Evolutionary conservation across 2,329 filamentous ascomycete genomes (phyloP), one percentile per base, ranked within the genome.

Genomic region (Phialophora verrucosa): DNA sequence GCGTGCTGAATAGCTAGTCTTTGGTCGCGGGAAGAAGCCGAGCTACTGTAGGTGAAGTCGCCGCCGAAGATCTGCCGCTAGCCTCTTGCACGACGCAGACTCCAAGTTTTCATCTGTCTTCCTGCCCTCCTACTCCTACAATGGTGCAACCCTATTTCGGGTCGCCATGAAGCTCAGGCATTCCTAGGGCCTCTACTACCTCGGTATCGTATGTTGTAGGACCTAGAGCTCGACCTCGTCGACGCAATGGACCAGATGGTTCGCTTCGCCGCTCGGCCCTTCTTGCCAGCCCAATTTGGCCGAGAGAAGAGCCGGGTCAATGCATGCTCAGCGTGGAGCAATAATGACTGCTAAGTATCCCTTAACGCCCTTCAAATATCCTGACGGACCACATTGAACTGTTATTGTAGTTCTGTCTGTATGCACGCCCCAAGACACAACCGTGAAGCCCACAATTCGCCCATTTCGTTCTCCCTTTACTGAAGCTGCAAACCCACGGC

Each of bases 251-350:
- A 50, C 53, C 53, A 58, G 51, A 35, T 12, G 44, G 12, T 38
- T 31, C 56, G 35, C 50, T 56, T 27, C 23, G 35, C 55, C 57
- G 27, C 50, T 64, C 63, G 63, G 63, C 63, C 32, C 17, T 60
- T 60, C 47, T 64, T n/a, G 54, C 27, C 44, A 29, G 27, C 42
- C 3, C 12, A 20, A 61, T 64, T 64, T 60, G 63, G 57, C 63
- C 63, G 63, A 64, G 63, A 64, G 50, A 64, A 60, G 63, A 55
- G 63, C 63, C 63, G 63, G 3, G 10, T 29, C 20, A n/a, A 29
- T 20, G 42, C 10, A 32, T 38, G 14, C 42, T 47, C 35, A 58
- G 32, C n/a, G 25, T 20, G 23, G 29, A 35, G 29, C 5, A 17
- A 20, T 29, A n/a, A 56, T 35, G 27, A 35, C 53, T 29, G 23